Evolutionary conservation across 2,329 filamentous ascomycete genomes (phyloP).

Genomic region (Periconia sp.): DNA sequence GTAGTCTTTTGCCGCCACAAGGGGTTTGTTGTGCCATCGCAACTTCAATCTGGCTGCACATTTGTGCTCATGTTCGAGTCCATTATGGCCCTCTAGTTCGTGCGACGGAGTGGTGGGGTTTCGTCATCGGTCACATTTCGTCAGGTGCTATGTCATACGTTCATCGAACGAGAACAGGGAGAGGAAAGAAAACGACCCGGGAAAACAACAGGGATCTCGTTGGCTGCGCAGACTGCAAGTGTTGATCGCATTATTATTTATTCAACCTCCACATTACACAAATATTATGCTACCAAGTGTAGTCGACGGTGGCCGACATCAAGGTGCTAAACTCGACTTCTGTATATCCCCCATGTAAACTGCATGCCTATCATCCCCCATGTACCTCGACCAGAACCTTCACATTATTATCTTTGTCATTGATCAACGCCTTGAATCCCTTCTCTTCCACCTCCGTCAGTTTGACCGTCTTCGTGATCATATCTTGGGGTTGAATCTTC

Average conservation of each 20-base stretch:
- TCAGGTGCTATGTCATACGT: background rate
- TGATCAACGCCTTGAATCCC: constrained; percentile 51
- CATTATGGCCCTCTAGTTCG: background rate
- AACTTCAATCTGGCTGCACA: background rate
- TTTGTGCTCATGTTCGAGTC: background rate
- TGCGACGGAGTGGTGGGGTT: no score
- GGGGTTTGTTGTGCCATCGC: background rate
- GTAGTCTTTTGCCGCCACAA: no score
- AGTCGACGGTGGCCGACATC: constrained; percentile 1
- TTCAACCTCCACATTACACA: no score
- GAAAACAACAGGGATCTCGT: no score
- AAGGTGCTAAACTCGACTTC: constrained; percentile 5
- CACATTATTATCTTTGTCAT: constrained; percentile 54
- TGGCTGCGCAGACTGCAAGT: no score
- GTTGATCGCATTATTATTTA: no score
- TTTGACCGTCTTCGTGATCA: constrained; percentile 54
- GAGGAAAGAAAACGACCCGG: no score
- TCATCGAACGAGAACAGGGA: no score
- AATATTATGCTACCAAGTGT: no score
- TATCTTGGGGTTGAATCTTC: constrained; percentile 46
- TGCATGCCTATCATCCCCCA: constrained; percentile 19
- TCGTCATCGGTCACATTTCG: background rate
- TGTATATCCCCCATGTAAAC: background rate
- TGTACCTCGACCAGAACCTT: constrained; percentile 50
- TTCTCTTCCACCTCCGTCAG: constrained; percentile 51